These are phyloP conservation scores for Ceratobasidium sp. DNA, from an alignment of 1,284 basidiomycete species.

Conservation along the genomic window DNA sequence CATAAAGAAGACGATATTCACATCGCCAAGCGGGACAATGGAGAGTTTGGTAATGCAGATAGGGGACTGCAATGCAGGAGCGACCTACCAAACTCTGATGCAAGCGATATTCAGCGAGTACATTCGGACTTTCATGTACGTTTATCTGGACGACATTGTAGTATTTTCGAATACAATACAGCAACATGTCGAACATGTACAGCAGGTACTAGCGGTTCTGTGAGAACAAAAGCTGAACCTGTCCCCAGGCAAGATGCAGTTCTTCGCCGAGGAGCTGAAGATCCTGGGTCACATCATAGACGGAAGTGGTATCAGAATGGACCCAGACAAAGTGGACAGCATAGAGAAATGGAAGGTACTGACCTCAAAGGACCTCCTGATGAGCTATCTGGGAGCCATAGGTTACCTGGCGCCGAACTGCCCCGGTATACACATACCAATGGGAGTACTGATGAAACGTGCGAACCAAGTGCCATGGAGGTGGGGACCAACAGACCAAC, in stretches of 20 bases:
- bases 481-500: constrained; percentile 52
- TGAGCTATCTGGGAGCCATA: constrained; percentile 55
- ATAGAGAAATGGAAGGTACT: constrained; percentile 47
- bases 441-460: constrained; percentile 47
- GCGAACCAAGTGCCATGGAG: constrained; percentile 46
- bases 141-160: constrained; percentile 46
- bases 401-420: constrained; percentile 51
- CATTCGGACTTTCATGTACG: constrained; percentile 47
- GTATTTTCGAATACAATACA: constrained; percentile 52
- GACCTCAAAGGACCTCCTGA: constrained; percentile 53
- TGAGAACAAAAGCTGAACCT: constrained; percentile 50
- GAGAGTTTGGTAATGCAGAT: constrained; percentile 51
- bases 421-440: constrained; percentile 48
- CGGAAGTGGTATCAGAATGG: constrained; percentile 48
- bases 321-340: constrained; percentile 40
- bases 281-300: constrained; percentile 53
- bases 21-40: constrained; percentile 53
- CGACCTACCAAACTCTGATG: constrained; percentile 51
- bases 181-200: constrained; percentile 52
- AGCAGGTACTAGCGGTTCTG: constrained; percentile 50
- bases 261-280: constrained; percentile 48
- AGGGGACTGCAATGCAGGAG: constrained; percentile 50
- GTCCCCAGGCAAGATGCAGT: constrained; percentile 49
- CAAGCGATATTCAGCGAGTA: constrained; percentile 50
- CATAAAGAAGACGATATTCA: constrained; percentile 47